Percentiles rank a stretch among this genome's conserved stretches.
phyloP scores from a whole-genome alignment of 371 early-diverging fungal genomes.

The Massospora cicadina region DNA sequence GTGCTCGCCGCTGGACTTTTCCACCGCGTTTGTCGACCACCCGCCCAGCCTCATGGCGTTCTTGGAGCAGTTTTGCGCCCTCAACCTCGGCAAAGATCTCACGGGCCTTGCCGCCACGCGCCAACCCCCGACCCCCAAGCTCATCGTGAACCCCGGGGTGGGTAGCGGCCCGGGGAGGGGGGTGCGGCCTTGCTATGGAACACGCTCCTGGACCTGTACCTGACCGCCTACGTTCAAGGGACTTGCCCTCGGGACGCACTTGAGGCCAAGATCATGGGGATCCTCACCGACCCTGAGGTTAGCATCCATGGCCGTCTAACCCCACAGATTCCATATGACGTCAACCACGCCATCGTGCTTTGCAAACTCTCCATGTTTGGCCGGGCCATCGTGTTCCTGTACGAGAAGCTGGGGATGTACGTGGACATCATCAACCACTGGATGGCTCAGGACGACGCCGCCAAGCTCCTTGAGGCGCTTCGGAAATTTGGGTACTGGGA shows the following conservation, averaged over 20 bases:
- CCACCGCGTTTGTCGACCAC: slow-evolving; percentile 55
- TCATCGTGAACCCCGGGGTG: background rate
- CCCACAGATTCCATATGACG: slow-evolving; percentile 47
- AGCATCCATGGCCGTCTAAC: slow-evolving; percentile 10
- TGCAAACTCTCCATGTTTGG: slow-evolving; percentile 67
- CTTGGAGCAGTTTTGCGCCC: slow-evolving; percentile 35
- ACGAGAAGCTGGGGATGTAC: slow-evolving; percentile 65
- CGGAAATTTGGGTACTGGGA: slow-evolving; percentile 56
- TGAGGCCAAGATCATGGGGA: background rate
- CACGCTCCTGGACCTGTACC: slow-evolving; percentile 76
- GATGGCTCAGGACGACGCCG: slow-evolving; percentile 59
- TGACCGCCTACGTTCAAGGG: slow-evolving; percentile 26
- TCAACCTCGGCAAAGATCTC: background rate
- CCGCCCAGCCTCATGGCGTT: slow-evolving; percentile 51
- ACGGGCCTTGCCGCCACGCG: slow-evolving; percentile 6
- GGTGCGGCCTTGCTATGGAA: slow-evolving; percentile 36
- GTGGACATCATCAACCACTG: slow-evolving; percentile 58
- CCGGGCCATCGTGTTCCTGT: slow-evolving; percentile 66
- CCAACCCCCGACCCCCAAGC: slow-evolving; percentile 12
- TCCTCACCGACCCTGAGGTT: background rate
- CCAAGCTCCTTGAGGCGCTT: slow-evolving; percentile 52
- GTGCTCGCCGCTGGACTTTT: slow-evolving; percentile 36
- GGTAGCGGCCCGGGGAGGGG: slow-evolving; percentile 4
- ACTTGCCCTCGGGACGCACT: background rate
- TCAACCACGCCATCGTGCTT: slow-evolving; percentile 75